phyloP scores from a whole-genome alignment of 768 basidiomycete genomes.

The Dioszegia crocea region DNA sequence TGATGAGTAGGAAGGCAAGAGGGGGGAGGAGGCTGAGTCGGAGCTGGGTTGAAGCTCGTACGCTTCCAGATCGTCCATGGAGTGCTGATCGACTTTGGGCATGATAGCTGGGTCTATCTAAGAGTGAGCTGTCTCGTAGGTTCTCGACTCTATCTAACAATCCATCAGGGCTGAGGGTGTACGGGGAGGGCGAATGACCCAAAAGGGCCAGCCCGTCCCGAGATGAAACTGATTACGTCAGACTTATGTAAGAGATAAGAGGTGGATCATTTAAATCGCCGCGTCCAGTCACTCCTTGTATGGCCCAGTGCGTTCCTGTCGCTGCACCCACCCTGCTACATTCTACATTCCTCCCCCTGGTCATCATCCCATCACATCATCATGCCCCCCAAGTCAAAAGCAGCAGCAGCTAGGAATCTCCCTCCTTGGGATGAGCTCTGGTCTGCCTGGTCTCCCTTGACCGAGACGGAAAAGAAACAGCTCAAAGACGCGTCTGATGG shows the following conservation, averaged over 20 bases:
- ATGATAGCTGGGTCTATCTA: not conserved
- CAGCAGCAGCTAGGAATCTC: not conserved
- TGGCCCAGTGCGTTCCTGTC: not conserved
- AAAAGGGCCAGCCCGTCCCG: too few relatives aligned
- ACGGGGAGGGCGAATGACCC: too few relatives aligned
- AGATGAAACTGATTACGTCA: too few relatives aligned
- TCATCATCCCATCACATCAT: not conserved
- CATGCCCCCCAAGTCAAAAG: not conserved
- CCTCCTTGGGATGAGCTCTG: conserved; percentile 3
- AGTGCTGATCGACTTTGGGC: not conserved
- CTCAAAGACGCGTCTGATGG: not conserved
- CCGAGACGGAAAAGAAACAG: not conserved
- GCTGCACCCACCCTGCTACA: not conserved
- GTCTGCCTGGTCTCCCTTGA: conserved; percentile 6
- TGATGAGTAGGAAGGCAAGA: conserved; percentile 31
- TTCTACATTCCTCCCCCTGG: not conserved
- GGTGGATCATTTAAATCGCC: not conserved
- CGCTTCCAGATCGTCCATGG: conserved; percentile 18
- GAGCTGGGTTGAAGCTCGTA: conserved; percentile 35
- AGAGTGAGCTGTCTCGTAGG: not conserved
- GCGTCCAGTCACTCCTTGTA: not conserved
- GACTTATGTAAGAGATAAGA: too few relatives aligned
- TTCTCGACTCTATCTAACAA: too few relatives aligned
- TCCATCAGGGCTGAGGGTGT: too few relatives aligned
- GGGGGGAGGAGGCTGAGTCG: conserved; percentile 20